Evolutionary conservation across 129 eudicot species (phyloP).

Genomic region (Apium graveolens): DNA sequence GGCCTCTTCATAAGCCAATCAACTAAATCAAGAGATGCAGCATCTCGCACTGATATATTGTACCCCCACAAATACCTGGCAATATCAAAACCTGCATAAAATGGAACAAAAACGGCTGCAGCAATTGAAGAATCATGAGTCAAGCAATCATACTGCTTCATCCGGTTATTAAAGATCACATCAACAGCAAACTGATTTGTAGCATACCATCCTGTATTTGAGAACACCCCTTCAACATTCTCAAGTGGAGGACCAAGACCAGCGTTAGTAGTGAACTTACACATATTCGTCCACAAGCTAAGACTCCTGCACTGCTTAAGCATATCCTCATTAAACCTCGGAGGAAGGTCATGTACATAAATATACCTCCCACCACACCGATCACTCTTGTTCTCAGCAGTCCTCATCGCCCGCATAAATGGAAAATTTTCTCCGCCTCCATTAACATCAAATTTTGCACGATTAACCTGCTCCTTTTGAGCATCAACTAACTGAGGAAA

Average conservation of each 20-base stretch:
- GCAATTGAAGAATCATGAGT: constrained; percentile 80
- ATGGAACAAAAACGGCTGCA: constrained; percentile 83
- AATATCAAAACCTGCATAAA: constrained; percentile 84
- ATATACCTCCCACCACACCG: constrained; percentile 87
- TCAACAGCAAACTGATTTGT: constrained; percentile 87
- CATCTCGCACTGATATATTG: constrained; percentile 55
- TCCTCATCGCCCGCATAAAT: constrained; percentile 56
- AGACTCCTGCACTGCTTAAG: constrained; percentile 62
- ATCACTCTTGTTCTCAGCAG: constrained; percentile 60
- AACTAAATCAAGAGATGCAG: constrained; percentile 69
- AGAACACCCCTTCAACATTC: constrained; percentile 72
- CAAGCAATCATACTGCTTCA: constrained; percentile 90
- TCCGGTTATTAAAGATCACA: constrained; percentile 64
- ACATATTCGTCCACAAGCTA: constrained; percentile 76
- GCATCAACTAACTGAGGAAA: background rate
- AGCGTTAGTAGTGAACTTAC: constrained; percentile 46
- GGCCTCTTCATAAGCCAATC: constrained; percentile 61
- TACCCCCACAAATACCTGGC: constrained; percentile 86
- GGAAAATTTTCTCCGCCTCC: constrained; percentile 26
- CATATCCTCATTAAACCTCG: constrained; percentile 74
- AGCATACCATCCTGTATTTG: constrained; percentile 65
- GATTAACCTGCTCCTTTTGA: background rate
- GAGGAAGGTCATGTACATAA: constrained; percentile 77
- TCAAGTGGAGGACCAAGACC: constrained; percentile 87
- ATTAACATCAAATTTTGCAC: background rate